phyloP scores from a whole-genome alignment of 345 rosid genomes.

The Geranium brycei region DNA sequence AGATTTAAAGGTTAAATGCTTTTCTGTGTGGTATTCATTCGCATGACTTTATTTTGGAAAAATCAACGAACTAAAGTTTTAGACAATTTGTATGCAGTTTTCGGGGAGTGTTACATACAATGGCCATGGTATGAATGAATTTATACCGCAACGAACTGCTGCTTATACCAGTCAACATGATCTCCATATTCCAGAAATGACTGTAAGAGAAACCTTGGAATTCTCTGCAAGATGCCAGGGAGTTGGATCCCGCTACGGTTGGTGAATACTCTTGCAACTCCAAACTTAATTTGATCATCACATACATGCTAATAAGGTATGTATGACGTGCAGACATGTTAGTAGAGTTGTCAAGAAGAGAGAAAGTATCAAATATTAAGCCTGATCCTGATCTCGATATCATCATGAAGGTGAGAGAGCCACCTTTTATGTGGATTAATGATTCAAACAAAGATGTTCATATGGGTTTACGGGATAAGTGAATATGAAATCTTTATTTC shows the following conservation, averaged over 20 bases:
- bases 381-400: constrained; percentile 31
- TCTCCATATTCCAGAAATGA: constrained; percentile 68
- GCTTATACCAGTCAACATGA: constrained; percentile 69
- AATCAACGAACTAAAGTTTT: background rate
- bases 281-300: background rate
- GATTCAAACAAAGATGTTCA: no score
- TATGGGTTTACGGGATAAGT: no score
- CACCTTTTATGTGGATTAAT: background rate
- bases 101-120: constrained; percentile 38
- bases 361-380: constrained; percentile 30
- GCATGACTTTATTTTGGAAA: background rate
- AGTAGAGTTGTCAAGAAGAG: constrained; percentile 34
- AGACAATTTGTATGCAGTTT: constrained; percentile 12
- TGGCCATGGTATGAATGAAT: constrained; percentile 33
- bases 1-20: constrained; percentile 9
- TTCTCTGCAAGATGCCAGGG: constrained; percentile 82
- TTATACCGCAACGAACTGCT: constrained; percentile 35
- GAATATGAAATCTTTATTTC: no score
- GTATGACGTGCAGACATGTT: constrained; percentile 20
- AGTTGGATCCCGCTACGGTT: constrained; percentile 47
- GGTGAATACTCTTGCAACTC: constrained; percentile 1
- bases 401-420: constrained; percentile 29
- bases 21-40: no score
- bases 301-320: background rate
- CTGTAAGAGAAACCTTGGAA: constrained; percentile 77